phyloP scores from a whole-genome alignment of 495 filamentous ascomycete species.

The Rhizodiscina lignyota region DNA sequence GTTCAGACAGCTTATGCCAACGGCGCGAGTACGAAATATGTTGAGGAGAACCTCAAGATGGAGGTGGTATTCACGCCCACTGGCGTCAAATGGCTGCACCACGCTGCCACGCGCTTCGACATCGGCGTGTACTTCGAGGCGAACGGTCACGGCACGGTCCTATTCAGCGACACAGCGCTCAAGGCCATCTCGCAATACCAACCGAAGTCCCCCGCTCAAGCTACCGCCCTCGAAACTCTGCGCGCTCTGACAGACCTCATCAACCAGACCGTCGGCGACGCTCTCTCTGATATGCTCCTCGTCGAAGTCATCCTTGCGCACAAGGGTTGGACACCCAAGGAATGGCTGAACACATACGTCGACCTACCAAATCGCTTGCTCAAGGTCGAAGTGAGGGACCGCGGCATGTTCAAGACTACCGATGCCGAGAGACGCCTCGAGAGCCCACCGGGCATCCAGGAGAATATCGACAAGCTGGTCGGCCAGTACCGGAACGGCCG shows the following conservation, averaged over 20 bases:
- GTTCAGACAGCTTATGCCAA: conserved; percentile 98
- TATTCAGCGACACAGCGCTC: conserved; percentile 75
- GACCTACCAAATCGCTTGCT: conserved; percentile 92
- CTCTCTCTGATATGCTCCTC: conserved; percentile 86
- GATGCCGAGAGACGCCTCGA: conserved; percentile 83
- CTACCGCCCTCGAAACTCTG: conserved; percentile 66
- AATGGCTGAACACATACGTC: conserved; percentile 89
- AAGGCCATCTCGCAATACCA: conserved; percentile 57
- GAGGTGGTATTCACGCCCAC: conserved; percentile 87
- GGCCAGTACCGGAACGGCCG: conserved; percentile 83
- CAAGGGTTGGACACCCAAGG: conserved; percentile 75
- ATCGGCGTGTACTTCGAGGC: conserved; percentile 97
- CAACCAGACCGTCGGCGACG: conserved; percentile 95
- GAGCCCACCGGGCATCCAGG: conserved; percentile 61
- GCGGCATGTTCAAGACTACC: conserved; percentile 72
- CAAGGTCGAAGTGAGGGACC: conserved; percentile 74
- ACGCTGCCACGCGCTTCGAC: conserved; percentile 79
- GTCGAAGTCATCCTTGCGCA: conserved; percentile 92
- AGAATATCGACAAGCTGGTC: conserved; percentile 69
- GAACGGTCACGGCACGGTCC: conserved; percentile 91
- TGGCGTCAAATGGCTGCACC: conserved; percentile 94
- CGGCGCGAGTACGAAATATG: conserved; percentile 83
- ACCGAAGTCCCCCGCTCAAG: conserved; percentile 82
- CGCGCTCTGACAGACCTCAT: conserved; percentile 71
- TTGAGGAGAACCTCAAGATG: conserved; percentile 71